A percentile compares a stretch with the other conserved stretches of the same genome.
phyloP scores from a whole-genome alignment of 768 basidiomycete genomes.

The Saitozyma sp. region DNA sequence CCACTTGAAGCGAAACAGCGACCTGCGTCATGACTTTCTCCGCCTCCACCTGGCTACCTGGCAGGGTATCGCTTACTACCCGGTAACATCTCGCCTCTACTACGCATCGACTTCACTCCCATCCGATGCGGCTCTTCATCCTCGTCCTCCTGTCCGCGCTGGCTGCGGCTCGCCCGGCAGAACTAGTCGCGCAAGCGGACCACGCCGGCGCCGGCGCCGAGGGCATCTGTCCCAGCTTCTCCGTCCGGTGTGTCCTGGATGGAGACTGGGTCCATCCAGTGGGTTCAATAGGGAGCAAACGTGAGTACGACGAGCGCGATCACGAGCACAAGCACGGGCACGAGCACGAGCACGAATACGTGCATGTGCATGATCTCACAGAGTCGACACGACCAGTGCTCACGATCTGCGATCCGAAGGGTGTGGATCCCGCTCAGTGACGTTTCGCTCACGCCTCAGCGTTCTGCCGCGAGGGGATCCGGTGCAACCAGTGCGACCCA shows the following conservation, averaged over 20 bases:
- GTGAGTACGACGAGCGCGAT: conserved; percentile 14
- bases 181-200: background rate
- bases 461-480: conserved; percentile 34
- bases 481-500: conserved; percentile 43
- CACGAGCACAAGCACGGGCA: background rate
- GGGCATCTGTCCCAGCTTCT: conserved; percentile 33
- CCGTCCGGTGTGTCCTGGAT: conserved; percentile 35
- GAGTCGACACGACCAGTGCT: background rate
- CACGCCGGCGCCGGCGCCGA: background rate
- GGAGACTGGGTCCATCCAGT: conserved; percentile 39
- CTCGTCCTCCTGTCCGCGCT: background rate
- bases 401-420: background rate
- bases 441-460: conserved; percentile 10
- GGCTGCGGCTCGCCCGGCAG: background rate
- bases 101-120: background rate
- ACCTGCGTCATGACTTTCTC: too few relatives aligned
- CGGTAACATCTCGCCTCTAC: background rate
- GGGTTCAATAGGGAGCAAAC: conserved; percentile 25
- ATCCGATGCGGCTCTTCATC: background rate
- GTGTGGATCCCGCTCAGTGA: too few relatives aligned
- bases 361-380: background rate
- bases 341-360: background rate
- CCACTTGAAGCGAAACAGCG: too few relatives aligned
- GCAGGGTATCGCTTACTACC: background rate
- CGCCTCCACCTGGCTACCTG: too few relatives aligned